phyloP scores from a whole-genome alignment of 352 stramenopile species.

The Pythium phragmitis region DNA sequence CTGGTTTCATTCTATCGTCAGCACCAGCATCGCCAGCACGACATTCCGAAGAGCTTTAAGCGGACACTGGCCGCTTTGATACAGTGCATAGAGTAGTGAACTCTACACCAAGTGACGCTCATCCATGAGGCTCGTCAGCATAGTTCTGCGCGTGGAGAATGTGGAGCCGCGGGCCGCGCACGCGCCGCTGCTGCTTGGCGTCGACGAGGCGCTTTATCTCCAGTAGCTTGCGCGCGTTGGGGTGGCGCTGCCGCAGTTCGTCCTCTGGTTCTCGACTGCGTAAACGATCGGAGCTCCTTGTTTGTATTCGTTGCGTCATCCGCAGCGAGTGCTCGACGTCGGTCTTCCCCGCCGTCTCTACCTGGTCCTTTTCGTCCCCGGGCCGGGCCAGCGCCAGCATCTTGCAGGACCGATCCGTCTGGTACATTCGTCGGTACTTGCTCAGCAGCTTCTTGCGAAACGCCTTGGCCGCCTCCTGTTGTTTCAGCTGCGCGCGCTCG shows the following conservation, averaged over 20 bases:
- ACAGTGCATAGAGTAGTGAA: too few relatives aligned
- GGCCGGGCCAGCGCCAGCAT: constrained; percentile 42
- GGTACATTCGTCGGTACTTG: constrained; percentile 59
- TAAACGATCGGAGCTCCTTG: neutral
- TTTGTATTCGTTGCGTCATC: neutral
- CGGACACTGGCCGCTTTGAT: too few relatives aligned
- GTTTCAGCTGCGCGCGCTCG: constrained; percentile 26
- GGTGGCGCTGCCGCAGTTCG: neutral
- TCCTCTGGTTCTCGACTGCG: neutral
- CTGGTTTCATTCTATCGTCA: too few relatives aligned
- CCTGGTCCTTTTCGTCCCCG: constrained; percentile 7
- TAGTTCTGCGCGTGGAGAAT: constrained; percentile 45
- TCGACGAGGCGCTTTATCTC: constrained; percentile 28
- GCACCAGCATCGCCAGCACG: too few relatives aligned
- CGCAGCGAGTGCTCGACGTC: constrained; percentile 17
- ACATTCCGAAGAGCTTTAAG: too few relatives aligned
- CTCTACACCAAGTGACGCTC: neutral
- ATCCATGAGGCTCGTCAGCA: neutral
- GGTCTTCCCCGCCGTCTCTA: neutral
- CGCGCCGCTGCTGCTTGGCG: constrained; percentile 6
- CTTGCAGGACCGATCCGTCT: constrained; percentile 44
- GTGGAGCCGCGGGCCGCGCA: constrained; percentile 41
- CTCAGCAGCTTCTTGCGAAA: constrained; percentile 51
- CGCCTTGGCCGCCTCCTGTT: constrained; percentile 28
- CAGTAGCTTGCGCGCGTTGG: constrained; percentile 18